These are phyloP conservation scores for Xenoacremonium recifei DNA, from an alignment of 2,329 filamentous ascomycete genomes.

Conservation along the genomic window DNA sequence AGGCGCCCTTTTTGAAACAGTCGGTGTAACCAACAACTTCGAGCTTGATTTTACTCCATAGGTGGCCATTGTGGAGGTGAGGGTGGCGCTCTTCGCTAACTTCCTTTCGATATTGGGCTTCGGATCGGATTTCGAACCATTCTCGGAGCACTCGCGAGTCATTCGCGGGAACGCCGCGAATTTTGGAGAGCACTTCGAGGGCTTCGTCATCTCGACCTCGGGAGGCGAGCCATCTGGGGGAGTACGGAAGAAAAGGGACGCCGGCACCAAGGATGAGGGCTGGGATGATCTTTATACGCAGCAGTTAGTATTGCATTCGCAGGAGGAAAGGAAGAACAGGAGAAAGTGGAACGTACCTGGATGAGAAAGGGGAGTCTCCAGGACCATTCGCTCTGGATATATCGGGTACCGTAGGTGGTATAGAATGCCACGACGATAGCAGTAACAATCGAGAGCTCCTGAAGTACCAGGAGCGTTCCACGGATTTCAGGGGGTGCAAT, in stretches of 20 bases:
- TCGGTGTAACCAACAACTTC: conserved; percentile 4
- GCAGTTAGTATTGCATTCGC: no score
- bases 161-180: conserved; percentile 14
- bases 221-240: conserved; percentile 6
- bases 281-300: neutral
- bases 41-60: conserved; percentile 1
- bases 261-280: conserved; percentile 27
- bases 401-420: conserved; percentile 23
- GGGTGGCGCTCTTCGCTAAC: conserved; percentile 1
- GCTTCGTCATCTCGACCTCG: conserved; percentile 7
- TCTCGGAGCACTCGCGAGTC: conserved; percentile 17
- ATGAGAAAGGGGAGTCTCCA: conserved; percentile 9
- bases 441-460: conserved; percentile 27
- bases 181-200: conserved; percentile 7
- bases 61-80: conserved; percentile 8
- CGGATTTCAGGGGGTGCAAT: conserved; percentile 27
- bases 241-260: conserved; percentile 14
- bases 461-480: conserved; percentile 30
- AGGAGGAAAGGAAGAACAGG: neutral
- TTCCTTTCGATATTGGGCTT: conserved; percentile 2
- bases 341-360: conserved; percentile 6
- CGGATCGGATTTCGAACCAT: conserved; percentile 10
- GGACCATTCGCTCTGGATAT: conserved; percentile 9
- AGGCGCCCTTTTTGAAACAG: conserved; percentile 4
- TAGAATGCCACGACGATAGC: conserved; percentile 25